A percentile compares a stretch with the other conserved stretches of the same genome.
Conservation (phyloP, 768 basidiomycete genomes). For the Suillus americanus region DNA sequence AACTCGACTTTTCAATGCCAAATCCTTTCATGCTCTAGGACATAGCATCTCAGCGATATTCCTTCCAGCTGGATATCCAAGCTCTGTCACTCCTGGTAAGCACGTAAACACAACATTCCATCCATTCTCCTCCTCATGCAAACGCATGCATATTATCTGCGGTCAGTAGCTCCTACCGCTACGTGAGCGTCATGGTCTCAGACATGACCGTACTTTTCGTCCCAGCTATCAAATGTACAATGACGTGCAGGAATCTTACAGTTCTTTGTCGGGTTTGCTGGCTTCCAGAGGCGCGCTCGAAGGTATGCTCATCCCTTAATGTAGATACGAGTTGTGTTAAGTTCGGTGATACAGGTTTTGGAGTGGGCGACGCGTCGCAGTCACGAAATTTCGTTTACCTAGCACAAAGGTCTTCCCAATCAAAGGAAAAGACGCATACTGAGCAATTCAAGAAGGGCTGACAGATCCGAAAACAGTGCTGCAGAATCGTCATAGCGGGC, state of each 20-base stretch:
- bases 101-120: background rate
- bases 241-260: constrained; percentile 68
- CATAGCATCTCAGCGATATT: constrained; percentile 35
- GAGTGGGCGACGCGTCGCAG: constrained; percentile 67
- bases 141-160: constrained; percentile 44
- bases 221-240: constrained; percentile 66
- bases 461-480: too few relatives aligned
- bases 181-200: constrained; percentile 9
- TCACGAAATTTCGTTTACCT: too few relatives aligned
- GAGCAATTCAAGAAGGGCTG: too few relatives aligned
- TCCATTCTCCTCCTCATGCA: background rate
- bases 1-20: background rate
- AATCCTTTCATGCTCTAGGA: background rate
- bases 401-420: too few relatives aligned
- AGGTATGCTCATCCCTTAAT: constrained; percentile 37
- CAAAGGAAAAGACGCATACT: too few relatives aligned
- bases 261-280: constrained; percentile 59
- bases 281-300: constrained; percentile 69
- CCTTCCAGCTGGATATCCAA: constrained; percentile 62
- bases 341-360: constrained; percentile 46
- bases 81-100: constrained; percentile 59
- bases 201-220: background rate
- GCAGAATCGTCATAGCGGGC: too few relatives aligned
- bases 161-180: constrained; percentile 34
- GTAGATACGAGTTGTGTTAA: background rate